A percentile compares a stretch with the other conserved stretches of the same genome.
phyloP scores from a whole-genome alignment of 345 rosid genomes.

The Euclidium syriacum region DNA sequence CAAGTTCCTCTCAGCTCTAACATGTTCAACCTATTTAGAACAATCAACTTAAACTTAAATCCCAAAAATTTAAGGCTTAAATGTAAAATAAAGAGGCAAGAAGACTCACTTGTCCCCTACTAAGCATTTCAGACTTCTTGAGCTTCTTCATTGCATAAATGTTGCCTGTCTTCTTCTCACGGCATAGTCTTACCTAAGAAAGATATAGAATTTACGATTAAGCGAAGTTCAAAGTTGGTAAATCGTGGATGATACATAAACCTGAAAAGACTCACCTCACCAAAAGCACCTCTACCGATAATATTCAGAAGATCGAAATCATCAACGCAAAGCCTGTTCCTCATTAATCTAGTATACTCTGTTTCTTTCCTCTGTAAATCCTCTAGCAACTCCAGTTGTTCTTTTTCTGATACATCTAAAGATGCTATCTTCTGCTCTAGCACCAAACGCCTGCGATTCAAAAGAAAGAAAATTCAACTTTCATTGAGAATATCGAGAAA shows the following conservation, averaged over 20 bases:
- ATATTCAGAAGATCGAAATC: conserved; percentile 79
- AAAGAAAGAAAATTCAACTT: background rate
- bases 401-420: conserved; percentile 65
- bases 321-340: conserved; percentile 78
- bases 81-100: background rate
- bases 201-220: background rate
- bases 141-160: conserved; percentile 95
- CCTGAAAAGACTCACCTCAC: conserved; percentile 58
- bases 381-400: conserved; percentile 61
- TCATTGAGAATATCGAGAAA: background rate
- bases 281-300: conserved; percentile 93
- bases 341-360: conserved; percentile 73
- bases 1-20: conserved; percentile 91
- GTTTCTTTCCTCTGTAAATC: conserved; percentile 84
- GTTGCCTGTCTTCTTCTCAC: conserved; percentile 73
- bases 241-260: background rate
- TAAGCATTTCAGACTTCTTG: conserved; percentile 97
- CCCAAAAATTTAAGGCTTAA: background rate
- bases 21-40: conserved; percentile 73
- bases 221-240: background rate
- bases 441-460: conserved; percentile 51
- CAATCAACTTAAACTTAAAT: background rate
- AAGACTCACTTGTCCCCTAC: conserved; percentile 84
- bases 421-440: conserved; percentile 71
- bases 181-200: conserved; percentile 75